Percentiles rank a stretch among this genome's conserved stretches.
These are phyloP conservation scores for Cercospora sp. DNA, from an alignment of 2,329 filamentous ascomycete genomes.

Conservation along the genomic window DNA sequence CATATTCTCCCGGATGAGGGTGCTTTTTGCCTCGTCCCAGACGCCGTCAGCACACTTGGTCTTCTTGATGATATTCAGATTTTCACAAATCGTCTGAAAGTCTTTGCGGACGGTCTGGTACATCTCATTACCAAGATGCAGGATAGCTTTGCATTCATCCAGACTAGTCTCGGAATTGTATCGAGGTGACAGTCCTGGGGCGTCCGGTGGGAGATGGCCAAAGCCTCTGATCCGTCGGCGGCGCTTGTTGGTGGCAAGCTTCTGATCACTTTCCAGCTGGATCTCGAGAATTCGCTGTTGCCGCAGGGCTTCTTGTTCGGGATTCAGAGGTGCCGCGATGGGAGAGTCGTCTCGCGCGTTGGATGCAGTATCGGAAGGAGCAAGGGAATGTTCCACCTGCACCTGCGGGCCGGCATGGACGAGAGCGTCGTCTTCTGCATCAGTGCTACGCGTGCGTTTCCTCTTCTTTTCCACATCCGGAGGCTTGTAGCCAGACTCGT, in stretches of 20 bases:
- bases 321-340: constrained; percentile 16
- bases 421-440: background rate
- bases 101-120: constrained; percentile 67
- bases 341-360: background rate
- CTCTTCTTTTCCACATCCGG: constrained; percentile 43
- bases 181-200: constrained; percentile 63
- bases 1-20: constrained; percentile 63
- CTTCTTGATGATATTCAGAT: constrained; percentile 71
- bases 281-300: constrained; percentile 31
- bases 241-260: constrained; percentile 65
- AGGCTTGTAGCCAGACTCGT: constrained; percentile 27
- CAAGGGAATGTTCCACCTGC: background rate
- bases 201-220: constrained; percentile 67
- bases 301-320: constrained; percentile 29
- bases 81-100: constrained; percentile 70
- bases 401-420: background rate
- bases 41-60: constrained; percentile 69
- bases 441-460: constrained; percentile 16
- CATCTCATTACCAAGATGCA: constrained; percentile 62
- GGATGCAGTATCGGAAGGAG: background rate
- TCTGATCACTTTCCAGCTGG: constrained; percentile 57
- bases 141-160: constrained; percentile 71
- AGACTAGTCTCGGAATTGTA: constrained; percentile 83
- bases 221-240: constrained; percentile 68
- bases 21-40: constrained; percentile 71